Base-by-base conservation (phyloP, 352 stramenopile species). In the Globisporangium cederbergense region DNA sequence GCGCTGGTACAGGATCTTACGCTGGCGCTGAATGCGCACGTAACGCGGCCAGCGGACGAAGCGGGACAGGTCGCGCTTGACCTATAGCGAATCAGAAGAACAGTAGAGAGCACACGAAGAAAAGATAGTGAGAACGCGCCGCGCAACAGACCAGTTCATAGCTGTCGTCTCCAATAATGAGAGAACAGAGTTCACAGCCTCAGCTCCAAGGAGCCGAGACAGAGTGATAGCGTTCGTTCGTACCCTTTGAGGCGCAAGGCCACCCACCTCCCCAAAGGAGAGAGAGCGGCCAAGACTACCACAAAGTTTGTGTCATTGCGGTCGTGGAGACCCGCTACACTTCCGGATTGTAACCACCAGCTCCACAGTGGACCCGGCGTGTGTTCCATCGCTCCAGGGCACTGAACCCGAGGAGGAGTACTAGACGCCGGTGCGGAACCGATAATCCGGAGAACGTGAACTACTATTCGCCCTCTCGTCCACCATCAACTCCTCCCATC, bases 41-140 rank as follows among this genome's bases (percentile, higher is more conserved):
- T 99, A 99, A 75, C 94, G 88, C 59, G 98, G 97, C 98, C 97
- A 99, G 71, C 96, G 96, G 36, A 99, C 97, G 74, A 99, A 99
- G 67, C 98, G 92, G 65, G 89, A 98, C 66, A 99, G 82, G 83
- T 99, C 97, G 71, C 92, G 92, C 72, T 95, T 96, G 62, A 95
- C 96, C 83, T 98, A 73, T 77, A 59, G n/a, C n/a, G n/a, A n/a
- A n/a, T n/a, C 7, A 64, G 1, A 9, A 70, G 75, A 6, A 62
- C 40, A 70, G 63, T 1, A 72, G 9, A 49, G 25, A 70, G 45
- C 40, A 59, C 14, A 32, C 45, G 28, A 45, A 18, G 4, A 51
- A 50, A 46, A 52, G 51, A 65, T 50, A 22, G 47, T 64, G 16
- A 66, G 72, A 62, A 34, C 18, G 54, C 55, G 22, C 57, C 14